A percentile compares a stretch with the other conserved stretches of the same genome.
Conservation (phyloP, 768 basidiomycete species). For the Suillus subluteus region DNA sequence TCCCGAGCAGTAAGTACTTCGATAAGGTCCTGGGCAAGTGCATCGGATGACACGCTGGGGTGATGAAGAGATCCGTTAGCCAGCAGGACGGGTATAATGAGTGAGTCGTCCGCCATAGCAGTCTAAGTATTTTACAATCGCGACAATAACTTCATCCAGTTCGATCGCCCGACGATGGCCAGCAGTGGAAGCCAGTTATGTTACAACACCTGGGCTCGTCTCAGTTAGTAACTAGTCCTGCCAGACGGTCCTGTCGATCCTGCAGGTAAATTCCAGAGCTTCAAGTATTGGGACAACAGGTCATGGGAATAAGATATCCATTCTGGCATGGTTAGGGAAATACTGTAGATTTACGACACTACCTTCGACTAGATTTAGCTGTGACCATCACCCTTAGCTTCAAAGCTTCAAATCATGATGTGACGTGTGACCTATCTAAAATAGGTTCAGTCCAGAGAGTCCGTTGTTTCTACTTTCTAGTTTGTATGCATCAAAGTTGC, state of each 20-base stretch:
- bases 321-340: not conserved
- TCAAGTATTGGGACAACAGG: not conserved
- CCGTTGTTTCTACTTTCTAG: too few species aligned
- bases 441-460: too few species aligned
- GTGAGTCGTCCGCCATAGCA: conserved; percentile 46
- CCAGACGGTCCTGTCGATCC: not conserved
- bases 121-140: conserved; percentile 12
- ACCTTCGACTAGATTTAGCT: too few species aligned
- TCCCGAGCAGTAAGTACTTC: conserved; percentile 49
- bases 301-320: not conserved
- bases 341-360: too few species aligned
- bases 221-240: not conserved
- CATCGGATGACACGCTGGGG: conserved; percentile 55
- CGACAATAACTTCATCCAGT: not conserved
- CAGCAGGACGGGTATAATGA: conserved; percentile 63
- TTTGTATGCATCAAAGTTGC: too few species aligned
- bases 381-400: too few species aligned
- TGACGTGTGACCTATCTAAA: too few species aligned
- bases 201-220: not conserved
- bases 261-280: not conserved
- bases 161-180: not conserved
- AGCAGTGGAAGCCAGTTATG: not conserved
- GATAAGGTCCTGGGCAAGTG: conserved; percentile 64
- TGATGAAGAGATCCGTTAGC: conserved; percentile 65
- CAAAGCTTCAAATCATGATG: too few species aligned